These are phyloP conservation scores for Aureobasidium melanogenum DNA, from an alignment of 2,329 filamentous ascomycete species.

Conservation along the genomic window DNA sequence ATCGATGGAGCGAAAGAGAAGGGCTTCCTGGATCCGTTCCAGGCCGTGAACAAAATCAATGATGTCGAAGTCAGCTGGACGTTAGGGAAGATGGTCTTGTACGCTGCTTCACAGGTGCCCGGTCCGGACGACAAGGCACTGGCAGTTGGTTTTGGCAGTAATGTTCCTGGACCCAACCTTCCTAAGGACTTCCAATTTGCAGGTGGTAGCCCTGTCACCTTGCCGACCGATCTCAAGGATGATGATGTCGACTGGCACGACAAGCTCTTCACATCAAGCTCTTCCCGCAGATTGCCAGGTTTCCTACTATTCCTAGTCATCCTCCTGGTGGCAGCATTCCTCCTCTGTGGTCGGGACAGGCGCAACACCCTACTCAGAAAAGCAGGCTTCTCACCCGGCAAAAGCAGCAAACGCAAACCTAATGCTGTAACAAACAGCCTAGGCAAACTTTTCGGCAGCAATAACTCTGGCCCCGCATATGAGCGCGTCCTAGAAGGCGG, in stretches of 20 bases:
- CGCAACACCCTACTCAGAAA: slow-evolving; percentile 50
- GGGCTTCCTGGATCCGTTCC: slow-evolving; percentile 76
- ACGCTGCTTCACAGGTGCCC: slow-evolving; percentile 81
- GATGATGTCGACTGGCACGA: slow-evolving; percentile 46
- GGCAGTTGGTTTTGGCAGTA: slow-evolving; percentile 89
- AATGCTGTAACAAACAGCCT: slow-evolving; percentile 23
- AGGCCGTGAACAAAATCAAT: slow-evolving; percentile 85
- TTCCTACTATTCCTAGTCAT: slow-evolving; percentile 72
- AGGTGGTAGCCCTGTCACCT: slow-evolving; percentile 43
- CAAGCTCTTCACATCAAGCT: slow-evolving; percentile 52
- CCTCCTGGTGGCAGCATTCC: slow-evolving; percentile 57
- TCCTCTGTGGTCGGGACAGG: slow-evolving; percentile 73
- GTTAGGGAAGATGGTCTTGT: slow-evolving; percentile 89
- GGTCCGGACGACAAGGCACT: slow-evolving; percentile 46
- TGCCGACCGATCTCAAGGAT: slow-evolving; percentile 29
- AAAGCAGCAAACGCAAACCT: slow-evolving; percentile 38
- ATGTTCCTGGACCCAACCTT: slow-evolving; percentile 47
- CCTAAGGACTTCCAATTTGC: slow-evolving; percentile 73
- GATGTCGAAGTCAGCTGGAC: slow-evolving; percentile 95
- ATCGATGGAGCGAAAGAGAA: slow-evolving; percentile 61
- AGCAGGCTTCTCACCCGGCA: slow-evolving; percentile 35
- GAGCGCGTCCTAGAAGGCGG: slow-evolving; percentile 74
- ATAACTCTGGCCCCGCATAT: slow-evolving; percentile 45
- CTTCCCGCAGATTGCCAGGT: slow-evolving; percentile 61
- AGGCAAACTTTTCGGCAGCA: slow-evolving; percentile 55